These are phyloP conservation scores for Yarrowia porcina DNA, from an alignment of 805 yeast genomes.

Conservation along the genomic window DNA sequence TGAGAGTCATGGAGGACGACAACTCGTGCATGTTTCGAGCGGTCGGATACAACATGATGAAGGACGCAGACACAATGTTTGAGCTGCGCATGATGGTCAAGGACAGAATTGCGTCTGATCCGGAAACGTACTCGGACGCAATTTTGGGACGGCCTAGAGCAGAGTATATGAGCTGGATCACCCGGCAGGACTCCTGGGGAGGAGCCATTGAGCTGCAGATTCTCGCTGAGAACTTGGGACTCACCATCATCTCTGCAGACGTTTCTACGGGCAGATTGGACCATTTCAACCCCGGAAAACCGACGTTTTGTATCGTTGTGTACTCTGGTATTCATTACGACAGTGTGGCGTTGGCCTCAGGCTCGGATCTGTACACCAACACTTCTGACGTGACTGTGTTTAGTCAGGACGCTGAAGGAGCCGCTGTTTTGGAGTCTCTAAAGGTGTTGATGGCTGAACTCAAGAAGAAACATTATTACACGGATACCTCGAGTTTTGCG, in stretches of 20 bases:
- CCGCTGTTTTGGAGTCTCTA: slow-evolving; percentile 42
- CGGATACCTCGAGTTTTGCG: slow-evolving; percentile 60
- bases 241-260: slow-evolving; percentile 60
- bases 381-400: slow-evolving; percentile 44
- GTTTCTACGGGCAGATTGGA: slow-evolving; percentile 59
- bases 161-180: slow-evolving; percentile 62
- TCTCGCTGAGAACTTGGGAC: slow-evolving; percentile 49
- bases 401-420: slow-evolving; percentile 38
- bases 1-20: slow-evolving; percentile 68
- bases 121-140: slow-evolving; percentile 51
- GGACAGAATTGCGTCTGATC: slow-evolving; percentile 43
- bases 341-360: slow-evolving; percentile 47
- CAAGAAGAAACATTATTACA: slow-evolving; percentile 54
- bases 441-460: slow-evolving; percentile 44
- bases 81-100: slow-evolving; percentile 55
- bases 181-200: slow-evolving; percentile 65
- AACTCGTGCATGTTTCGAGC: slow-evolving; percentile 75
- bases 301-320: slow-evolving; percentile 50
- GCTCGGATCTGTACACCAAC: slow-evolving; percentile 29
- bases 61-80: slow-evolving; percentile 45
- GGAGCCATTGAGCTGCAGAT: slow-evolving; percentile 77
- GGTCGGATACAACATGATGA: slow-evolving; percentile 50
- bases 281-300: slow-evolving; percentile 48
- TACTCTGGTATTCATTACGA: slow-evolving; percentile 78
- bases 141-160: slow-evolving; percentile 51